phyloP scores from a whole-genome alignment of 768 basidiomycete genomes.

The Obba rivulosa region DNA sequence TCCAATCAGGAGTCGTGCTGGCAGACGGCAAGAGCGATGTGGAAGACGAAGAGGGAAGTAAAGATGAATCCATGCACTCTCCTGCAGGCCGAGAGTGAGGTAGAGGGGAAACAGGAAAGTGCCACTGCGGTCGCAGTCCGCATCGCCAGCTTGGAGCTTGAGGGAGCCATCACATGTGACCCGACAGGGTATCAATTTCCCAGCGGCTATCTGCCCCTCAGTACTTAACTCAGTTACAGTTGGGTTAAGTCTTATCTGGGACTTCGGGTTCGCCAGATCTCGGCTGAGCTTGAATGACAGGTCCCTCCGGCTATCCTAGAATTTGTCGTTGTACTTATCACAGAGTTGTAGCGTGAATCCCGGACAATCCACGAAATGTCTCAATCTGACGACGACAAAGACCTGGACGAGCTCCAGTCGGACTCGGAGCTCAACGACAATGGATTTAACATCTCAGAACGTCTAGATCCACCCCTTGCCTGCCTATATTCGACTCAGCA shows the following conservation, averaged over 20 bases:
- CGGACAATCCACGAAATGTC: too few relatives aligned
- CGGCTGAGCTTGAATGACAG: too few relatives aligned
- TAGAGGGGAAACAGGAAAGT: too few relatives aligned
- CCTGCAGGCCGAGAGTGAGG: too few relatives aligned
- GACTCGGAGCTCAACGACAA: slow-evolving; percentile 6
- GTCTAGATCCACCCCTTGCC: slow-evolving; percentile 14
- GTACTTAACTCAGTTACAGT: too few relatives aligned
- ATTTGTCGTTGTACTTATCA: not conserved
- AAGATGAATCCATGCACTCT: slow-evolving; percentile 9
- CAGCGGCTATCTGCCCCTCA: not conserved
- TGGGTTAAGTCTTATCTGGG: too few relatives aligned
- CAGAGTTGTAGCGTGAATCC: not conserved
- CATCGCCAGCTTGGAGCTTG: too few relatives aligned
- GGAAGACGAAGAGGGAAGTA: slow-evolving; percentile 2
- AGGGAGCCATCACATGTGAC: not conserved
- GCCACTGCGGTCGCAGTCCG: too few relatives aligned
- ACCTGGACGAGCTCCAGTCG: slow-evolving; percentile 15
- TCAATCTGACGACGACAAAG: slow-evolving; percentile 9
- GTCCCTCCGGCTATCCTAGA: too few relatives aligned
- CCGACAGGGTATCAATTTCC: not conserved
- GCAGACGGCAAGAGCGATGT: not conserved
- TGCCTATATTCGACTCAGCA: slow-evolving; percentile 16
- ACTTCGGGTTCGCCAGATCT: too few relatives aligned
- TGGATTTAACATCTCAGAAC: slow-evolving; percentile 17
- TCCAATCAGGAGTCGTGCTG: too few relatives aligned